These are phyloP conservation scores for Penicillium sp. DNA, from an alignment of 2,329 filamentous ascomycete genomes.

Conservation along the genomic window DNA sequence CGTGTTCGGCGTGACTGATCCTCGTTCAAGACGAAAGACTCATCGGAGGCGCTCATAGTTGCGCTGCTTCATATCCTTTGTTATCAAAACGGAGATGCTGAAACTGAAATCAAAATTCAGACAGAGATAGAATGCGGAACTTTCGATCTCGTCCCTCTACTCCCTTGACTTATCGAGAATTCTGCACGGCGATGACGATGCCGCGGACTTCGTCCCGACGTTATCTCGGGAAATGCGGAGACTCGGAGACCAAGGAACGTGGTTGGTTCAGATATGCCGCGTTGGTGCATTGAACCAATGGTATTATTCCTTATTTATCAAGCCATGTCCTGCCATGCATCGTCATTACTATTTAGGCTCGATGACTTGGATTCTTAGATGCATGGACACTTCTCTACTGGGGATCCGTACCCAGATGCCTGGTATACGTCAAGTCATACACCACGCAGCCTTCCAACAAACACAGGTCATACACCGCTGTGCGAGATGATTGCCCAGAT, in stretches of 20 bases:
- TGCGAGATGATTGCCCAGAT: too few relatives aligned
- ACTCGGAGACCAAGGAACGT: not conserved
- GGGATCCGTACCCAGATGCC: too few relatives aligned
- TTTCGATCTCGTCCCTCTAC: not conserved
- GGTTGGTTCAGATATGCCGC: not conserved
- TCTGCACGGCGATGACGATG: not conserved
- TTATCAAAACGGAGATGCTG: not conserved
- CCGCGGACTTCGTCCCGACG: not conserved
- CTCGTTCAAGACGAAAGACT: slow-evolving; percentile 4
- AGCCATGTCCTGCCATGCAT: not conserved
- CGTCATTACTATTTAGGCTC: too few relatives aligned
- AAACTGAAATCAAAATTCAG: not conserved
- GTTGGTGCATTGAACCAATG: not conserved
- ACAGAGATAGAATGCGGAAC: not conserved
- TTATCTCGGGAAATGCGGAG: not conserved
- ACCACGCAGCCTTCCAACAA: too few relatives aligned
- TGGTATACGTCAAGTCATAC: too few relatives aligned
- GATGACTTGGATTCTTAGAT: too few relatives aligned
- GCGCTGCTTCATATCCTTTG: not conserved
- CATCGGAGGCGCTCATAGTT: slow-evolving; percentile 10
- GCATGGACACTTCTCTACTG: too few relatives aligned
- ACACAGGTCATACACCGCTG: too few relatives aligned
- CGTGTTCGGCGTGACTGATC: not conserved
- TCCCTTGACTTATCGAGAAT: slow-evolving; percentile 5
- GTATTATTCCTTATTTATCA: not conserved